Base-by-base conservation (phyloP, 192 early-diverging fungal species). In the Backusella tuberculispora region DNA sequence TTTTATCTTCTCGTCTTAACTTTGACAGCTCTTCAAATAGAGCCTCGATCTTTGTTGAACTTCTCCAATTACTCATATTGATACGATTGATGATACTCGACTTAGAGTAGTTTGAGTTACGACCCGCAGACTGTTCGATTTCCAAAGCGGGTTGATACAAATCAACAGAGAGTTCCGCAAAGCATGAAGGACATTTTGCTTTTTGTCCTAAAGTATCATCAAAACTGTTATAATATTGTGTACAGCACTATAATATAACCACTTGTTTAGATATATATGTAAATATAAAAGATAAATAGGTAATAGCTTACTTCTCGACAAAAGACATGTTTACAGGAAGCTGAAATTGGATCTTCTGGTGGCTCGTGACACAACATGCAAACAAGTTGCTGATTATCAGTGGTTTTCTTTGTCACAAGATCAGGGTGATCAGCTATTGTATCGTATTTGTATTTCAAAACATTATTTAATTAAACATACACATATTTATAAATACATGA, bases 41-140 rank as follows among this genome's bases (percentile, higher is more conserved):
- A 0, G 95, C 95, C 79, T 98, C 95, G 73, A 98, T 98, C 78
- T 98, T 98, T 56, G 96, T 95, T 37, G 92, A 94, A 53, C 93
- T 95, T 44, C 92, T 80, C 96, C 96, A 98, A 8, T 85, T 88
- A 45, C 78, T 75, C 90, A 98, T 92, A 80, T 98, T 89, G 63
- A 98, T 95, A 42, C 94, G 91, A 77, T 96, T 96, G 42, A 98
- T 89, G 73, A 98, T 98, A n/a, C 91, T 92, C 17, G 84, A 83
- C 47, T 89, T 85, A 6, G 87, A 81, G 34, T 76, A 85, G 3
- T 84, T 82, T 47, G 78, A 66, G 65, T 85, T 76, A 12, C 65
- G 34, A 14, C 84, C 46, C 41, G 72, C 69, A 1, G 65, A 79
- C 15, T 73, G 81, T 0, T 83, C 80, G 9, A 80, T 47, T 17